A percentile compares a stretch with the other conserved stretches of the same genome.
phyloP scores from a whole-genome alignment of 1,139 yeast species.

The Saccharomyces hybrid region DNA sequence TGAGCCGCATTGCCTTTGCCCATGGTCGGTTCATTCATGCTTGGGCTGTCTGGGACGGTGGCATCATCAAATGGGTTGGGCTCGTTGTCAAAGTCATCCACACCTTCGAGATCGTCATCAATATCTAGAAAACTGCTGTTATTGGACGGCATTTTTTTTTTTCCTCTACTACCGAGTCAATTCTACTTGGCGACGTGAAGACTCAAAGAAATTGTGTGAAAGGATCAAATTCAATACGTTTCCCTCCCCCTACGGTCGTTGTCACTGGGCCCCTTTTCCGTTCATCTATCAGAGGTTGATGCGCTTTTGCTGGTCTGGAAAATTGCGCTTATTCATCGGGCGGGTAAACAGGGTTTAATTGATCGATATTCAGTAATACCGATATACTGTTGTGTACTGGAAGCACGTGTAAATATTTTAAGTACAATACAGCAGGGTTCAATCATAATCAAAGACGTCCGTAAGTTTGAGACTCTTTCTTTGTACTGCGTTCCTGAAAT shows the following conservation, averaged over 20 bases:
- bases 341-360: neutral
- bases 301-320: neutral
- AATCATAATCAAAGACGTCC: neutral
- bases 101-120: conserved; percentile 18
- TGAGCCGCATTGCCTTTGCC: neutral
- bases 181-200: too few species aligned
- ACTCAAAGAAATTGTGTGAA: too few species aligned
- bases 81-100: conserved; percentile 16
- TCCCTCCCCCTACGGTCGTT: neutral
- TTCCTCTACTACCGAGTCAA: neutral
- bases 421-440: neutral
- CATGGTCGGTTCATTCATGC: neutral
- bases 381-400: neutral
- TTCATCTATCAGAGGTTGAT: neutral
- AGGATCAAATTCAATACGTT: too few species aligned
- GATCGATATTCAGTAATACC: neutral
- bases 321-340: neutral
- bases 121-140: conserved; percentile 1
- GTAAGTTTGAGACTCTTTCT: neutral
- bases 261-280: neutral
- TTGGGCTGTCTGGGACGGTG: conserved; percentile 1
- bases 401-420: neutral
- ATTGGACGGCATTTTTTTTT: neutral
- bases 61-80: conserved; percentile 16
- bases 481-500: too few species aligned